These are phyloP conservation scores for Dioscorea dumetorum DNA, from an alignment of 106 monocot genomes.

Conservation along the genomic window DNA sequence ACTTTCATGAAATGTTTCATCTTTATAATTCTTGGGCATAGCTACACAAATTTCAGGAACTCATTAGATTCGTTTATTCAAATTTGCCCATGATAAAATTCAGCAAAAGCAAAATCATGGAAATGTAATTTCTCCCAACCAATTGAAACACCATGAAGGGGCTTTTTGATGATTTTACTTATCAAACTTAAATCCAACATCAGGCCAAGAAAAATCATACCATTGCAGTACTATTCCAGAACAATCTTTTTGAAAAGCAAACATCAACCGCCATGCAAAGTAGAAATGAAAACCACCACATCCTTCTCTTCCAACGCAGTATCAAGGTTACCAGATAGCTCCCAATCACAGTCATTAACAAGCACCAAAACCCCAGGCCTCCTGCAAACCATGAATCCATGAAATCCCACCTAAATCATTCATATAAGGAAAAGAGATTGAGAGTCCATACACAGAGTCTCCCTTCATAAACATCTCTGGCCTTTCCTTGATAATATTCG, in stretches of 20 bases:
- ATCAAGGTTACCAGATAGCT: slow-evolving; percentile 70
- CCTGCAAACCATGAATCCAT: slow-evolving; percentile 26
- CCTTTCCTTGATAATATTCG: slow-evolving; percentile 94
- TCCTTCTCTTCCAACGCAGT: slow-evolving; percentile 77
- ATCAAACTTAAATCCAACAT: too few species aligned
- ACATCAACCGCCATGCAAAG: slow-evolving; percentile 81
- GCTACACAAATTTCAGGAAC: too few species aligned
- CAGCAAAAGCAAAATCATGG: too few species aligned
- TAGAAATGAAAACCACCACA: slow-evolving; percentile 87
- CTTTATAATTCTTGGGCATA: too few species aligned
- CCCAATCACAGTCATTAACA: slow-evolving; percentile 96
- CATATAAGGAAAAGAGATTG: neutral
- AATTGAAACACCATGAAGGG: too few species aligned
- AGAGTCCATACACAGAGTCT: slow-evolving; percentile 62
- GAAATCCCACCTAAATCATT: neutral
- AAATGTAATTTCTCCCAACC: too few species aligned
- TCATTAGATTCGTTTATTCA: too few species aligned
- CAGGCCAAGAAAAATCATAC: too few species aligned
- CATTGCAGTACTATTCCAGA: too few species aligned
- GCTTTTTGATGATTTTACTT: too few species aligned
- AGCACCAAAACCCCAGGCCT: slow-evolving; percentile 91
- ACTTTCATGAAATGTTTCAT: too few species aligned
- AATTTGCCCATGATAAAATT: too few species aligned
- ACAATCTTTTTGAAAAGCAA: neutral
- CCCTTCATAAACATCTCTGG: slow-evolving; percentile 98